These are phyloP conservation scores for Ormosia emarginata DNA, from an alignment of 306 rosid genomes.

Conservation along the genomic window DNA sequence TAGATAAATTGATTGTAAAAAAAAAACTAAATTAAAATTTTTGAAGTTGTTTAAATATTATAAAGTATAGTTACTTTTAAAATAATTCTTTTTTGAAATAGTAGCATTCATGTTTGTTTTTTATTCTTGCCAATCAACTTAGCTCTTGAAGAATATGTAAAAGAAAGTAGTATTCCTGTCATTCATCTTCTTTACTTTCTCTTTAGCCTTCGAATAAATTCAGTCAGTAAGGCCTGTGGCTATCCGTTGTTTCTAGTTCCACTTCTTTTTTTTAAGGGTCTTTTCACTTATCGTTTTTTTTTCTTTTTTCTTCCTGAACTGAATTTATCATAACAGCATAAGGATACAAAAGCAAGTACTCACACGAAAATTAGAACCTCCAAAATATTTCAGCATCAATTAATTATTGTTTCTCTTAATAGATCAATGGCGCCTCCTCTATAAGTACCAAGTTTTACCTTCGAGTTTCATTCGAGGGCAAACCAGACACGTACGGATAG, in stretches of 20 bases:
- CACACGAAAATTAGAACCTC: neutral
- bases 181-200: neutral
- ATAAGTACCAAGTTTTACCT: neutral
- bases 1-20: too few relatives aligned
- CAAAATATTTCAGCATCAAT: too few relatives aligned
- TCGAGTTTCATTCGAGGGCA: neutral
- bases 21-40: too few relatives aligned
- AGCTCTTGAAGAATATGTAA: neutral
- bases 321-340: neutral
- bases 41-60: too few relatives aligned
- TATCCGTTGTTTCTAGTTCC: neutral
- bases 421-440: too few relatives aligned
- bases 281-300: neutral
- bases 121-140: neutral
- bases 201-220: constrained; percentile 13
- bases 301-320: neutral
- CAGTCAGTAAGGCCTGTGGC: neutral
- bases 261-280: neutral
- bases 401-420: too few relatives aligned
- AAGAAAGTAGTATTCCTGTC: neutral
- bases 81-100: neutral
- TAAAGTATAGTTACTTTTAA: too few relatives aligned
- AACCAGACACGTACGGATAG: neutral
- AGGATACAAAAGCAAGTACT: neutral
- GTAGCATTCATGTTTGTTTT: neutral